Base-by-base conservation (phyloP, 345 rosid genomes). In the Eutrema japonicum region DNA sequence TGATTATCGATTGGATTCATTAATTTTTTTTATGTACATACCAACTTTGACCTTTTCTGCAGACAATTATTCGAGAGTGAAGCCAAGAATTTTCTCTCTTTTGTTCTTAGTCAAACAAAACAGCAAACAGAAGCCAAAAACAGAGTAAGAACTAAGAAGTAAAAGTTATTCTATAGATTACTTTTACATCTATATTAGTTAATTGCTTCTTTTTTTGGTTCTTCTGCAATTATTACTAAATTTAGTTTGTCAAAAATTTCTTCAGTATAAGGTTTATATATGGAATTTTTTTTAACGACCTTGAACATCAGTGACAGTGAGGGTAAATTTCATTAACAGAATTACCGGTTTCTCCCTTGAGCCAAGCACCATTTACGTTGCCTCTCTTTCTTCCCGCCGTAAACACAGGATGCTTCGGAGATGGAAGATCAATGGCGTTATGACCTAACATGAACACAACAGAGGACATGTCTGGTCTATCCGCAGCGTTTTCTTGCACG, bases 331-430 rank as follows among this genome's bases (percentile, higher is more conserved):
- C 73, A 43, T 84, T 82, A 9, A 54, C 54, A 14, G 88, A 83
- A 58, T 10, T 16, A 35, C 48, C 38, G 7, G 55, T 30, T 43
- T 73, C 67, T 13, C 56, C 81, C 2, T 75, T 70, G 2, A 37
- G 40, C 8, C 50, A 51, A 29, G 22, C 22, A 29, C 33, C 27
- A 29, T 43, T 74, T 13, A 75, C 71, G 3, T 8, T 14, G 18
- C 46, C 52, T 22, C 35, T 6, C 11, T 11, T 58, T 43, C 71
- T 74, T 50, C 72, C 73, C 6, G 36, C 10, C 29, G 75, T 59
- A 55, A 82, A 85, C 26, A 85, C 87, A 7, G 94, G 91, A 48
- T 67, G 82, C 11, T 78, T 68, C 2, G 92, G 92, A 22, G 26
- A 40, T 1, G 88, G 81, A 42, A 85, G 85, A 67, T 38, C 32